A percentile compares a stretch with the other conserved stretches of the same genome.
Conservation (phyloP, 2,329 filamentous ascomycete genomes). For the Chaetomium olivaceum region DNA sequence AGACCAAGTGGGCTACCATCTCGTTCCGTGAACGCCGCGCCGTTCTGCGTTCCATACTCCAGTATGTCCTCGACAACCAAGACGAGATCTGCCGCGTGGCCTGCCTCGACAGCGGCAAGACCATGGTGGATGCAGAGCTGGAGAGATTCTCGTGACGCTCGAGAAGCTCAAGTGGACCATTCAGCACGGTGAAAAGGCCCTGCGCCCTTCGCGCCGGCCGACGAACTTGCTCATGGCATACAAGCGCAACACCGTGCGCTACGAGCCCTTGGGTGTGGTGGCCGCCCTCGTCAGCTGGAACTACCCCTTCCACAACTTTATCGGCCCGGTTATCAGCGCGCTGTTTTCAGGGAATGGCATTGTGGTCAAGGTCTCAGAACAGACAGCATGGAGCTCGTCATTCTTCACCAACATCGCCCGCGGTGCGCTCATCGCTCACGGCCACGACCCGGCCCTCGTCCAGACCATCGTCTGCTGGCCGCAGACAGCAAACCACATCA, state of each 20-base stretch:
- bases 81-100: constrained; percentile 82
- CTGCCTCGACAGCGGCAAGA: constrained; percentile 93
- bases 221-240: constrained; percentile 94
- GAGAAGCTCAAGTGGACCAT: constrained; percentile 97
- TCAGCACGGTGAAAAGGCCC: constrained; percentile 79
- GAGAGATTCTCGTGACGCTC: constrained; percentile 89
- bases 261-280: constrained; percentile 91
- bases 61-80: constrained; percentile 84
- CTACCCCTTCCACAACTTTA: constrained; percentile 92
- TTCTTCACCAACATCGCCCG: constrained; percentile 82
- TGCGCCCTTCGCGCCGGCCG: constrained; percentile 70
- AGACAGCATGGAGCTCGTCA: constrained; percentile 86
- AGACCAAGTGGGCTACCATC: constrained; percentile 74
- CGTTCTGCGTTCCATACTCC: constrained; percentile 78
- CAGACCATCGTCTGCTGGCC: constrained; percentile 90
- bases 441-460: constrained; percentile 77
- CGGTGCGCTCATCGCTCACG: constrained; percentile 77
- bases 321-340: constrained; percentile 85
- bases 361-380: constrained; percentile 91
- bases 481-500: constrained; percentile 74
- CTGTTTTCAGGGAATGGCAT: constrained; percentile 91
- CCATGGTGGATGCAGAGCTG: constrained; percentile 88
- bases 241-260: constrained; percentile 86
- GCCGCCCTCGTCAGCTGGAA: constrained; percentile 96
- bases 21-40: constrained; percentile 74